These are phyloP conservation scores for Eucalyptus viminalis DNA, from an alignment of 345 rosid genomes.

Conservation along the genomic window DNA sequence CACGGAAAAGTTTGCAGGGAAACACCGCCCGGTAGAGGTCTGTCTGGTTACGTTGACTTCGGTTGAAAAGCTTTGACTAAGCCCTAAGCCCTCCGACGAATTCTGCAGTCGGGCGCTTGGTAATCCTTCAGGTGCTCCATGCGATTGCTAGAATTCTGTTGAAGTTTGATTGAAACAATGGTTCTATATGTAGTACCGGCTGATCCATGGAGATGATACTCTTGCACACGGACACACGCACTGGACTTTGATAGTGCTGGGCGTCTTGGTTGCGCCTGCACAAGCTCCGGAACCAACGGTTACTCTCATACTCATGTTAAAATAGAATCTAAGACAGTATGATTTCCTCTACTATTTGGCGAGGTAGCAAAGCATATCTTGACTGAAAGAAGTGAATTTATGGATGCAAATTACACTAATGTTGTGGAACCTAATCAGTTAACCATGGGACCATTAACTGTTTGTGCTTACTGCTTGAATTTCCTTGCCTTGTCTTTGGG, in stretches of 20 bases:
- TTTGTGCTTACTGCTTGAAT: background rate
- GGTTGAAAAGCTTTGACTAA: background rate
- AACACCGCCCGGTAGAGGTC: background rate
- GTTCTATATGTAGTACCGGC: background rate
- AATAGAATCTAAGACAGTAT: background rate
- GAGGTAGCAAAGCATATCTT: background rate
- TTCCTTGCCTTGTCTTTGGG: background rate
- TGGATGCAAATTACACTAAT: background rate
- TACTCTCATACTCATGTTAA: background rate
- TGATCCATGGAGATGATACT: background rate
- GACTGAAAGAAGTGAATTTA: background rate
- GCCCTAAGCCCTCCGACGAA: background rate
- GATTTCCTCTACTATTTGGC: background rate
- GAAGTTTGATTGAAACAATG: background rate
- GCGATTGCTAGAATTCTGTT: background rate
- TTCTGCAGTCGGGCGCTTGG: background rate
- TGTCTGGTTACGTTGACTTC: background rate
- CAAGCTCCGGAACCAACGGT: background rate
- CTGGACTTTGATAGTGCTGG: background rate
- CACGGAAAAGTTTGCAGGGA: background rate
- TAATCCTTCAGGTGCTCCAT: background rate
- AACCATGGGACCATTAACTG: background rate
- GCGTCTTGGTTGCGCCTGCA: background rate
- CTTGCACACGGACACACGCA: background rate
- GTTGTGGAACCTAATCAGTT: background rate